phyloP scores from a whole-genome alignment of 1,284 basidiomycete genomes.

The Trichosporon coremiiforme region DNA sequence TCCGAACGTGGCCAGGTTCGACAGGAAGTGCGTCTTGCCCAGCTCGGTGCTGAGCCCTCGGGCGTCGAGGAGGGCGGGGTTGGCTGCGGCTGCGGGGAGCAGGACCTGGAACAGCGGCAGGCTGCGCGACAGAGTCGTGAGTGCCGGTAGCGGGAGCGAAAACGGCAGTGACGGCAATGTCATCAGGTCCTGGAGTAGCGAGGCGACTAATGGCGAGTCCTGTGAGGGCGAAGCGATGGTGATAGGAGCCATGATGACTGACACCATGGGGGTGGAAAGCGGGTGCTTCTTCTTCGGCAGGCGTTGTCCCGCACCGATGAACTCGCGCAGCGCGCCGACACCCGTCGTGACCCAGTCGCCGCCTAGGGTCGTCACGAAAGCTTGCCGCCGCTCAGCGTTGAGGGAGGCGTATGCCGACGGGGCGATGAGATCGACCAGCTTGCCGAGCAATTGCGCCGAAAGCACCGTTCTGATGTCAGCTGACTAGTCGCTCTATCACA shows the following conservation, averaged over 20 bases:
- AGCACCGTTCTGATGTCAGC: constrained; percentile 31
- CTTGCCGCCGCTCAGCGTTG: constrained; percentile 3
- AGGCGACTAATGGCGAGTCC: constrained; percentile 34
- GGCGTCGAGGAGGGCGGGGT: constrained; percentile 34
- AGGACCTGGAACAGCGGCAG: constrained; percentile 49
- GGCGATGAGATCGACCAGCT: constrained; percentile 31
- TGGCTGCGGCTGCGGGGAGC: constrained; percentile 40
- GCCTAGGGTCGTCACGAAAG: constrained; percentile 27
- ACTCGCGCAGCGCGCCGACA: constrained; percentile 35
- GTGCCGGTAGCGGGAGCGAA: constrained; percentile 48
- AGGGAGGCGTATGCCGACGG: not conserved
- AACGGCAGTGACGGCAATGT: constrained; percentile 50
- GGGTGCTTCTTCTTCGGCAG: constrained; percentile 52
- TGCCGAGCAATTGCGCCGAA: constrained; percentile 26
- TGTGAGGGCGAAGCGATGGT: constrained; percentile 24
- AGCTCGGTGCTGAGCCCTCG: constrained; percentile 42
- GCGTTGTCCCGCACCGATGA: constrained; percentile 44
- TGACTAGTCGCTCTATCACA: too few relatives aligned
- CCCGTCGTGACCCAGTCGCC: constrained; percentile 43
- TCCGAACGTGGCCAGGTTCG: constrained; percentile 55
- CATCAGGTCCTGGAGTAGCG: constrained; percentile 47
- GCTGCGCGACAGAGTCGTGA: constrained; percentile 47
- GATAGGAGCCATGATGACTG: constrained; percentile 47
- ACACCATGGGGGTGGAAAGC: constrained; percentile 37
- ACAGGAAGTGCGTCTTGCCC: constrained; percentile 52